These are phyloP conservation scores for Apiospora kogelbergensis DNA, from an alignment of 2,329 filamentous ascomycete species.

Conservation along the genomic window DNA sequence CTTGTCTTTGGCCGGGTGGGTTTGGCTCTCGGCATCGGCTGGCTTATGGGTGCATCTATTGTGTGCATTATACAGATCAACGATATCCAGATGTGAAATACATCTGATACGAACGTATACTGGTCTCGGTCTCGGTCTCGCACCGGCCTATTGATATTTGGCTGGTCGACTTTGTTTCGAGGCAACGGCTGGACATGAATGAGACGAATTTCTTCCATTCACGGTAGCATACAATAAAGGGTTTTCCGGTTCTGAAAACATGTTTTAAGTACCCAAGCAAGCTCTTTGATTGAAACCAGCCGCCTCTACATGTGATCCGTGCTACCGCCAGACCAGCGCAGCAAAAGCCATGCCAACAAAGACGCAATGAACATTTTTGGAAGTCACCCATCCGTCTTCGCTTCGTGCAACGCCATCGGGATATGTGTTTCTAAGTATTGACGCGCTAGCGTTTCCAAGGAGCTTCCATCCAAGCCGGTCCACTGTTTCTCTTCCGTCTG, in stretches of 20 bases:
- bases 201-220: constrained; percentile 10
- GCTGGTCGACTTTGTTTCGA: constrained; percentile 22
- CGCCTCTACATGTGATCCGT: background rate
- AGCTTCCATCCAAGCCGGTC: background rate
- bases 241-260: constrained; percentile 8
- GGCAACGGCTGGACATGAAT: constrained; percentile 19
- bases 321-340: background rate
- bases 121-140: constrained; percentile 17
- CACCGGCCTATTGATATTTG: constrained; percentile 21
- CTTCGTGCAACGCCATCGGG: background rate
- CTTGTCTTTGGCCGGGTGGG: constrained; percentile 29
- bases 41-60: constrained; percentile 23
- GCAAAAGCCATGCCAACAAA: background rate
- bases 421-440: no score
- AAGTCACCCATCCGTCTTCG: background rate
- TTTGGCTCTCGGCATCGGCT: constrained; percentile 33
- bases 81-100: background rate
- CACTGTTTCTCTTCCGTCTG: background rate
- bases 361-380: background rate
- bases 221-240: constrained; percentile 12
- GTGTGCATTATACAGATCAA: constrained; percentile 35
- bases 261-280: constrained; percentile 1
- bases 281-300: background rate
- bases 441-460: background rate
- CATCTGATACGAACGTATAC: constrained; percentile 16